A percentile compares a stretch with the other conserved stretches of the same genome.
phyloP scores from a whole-genome alignment of 176 grass and related monocot genomes.

The Pontederia crassipes region DNA sequence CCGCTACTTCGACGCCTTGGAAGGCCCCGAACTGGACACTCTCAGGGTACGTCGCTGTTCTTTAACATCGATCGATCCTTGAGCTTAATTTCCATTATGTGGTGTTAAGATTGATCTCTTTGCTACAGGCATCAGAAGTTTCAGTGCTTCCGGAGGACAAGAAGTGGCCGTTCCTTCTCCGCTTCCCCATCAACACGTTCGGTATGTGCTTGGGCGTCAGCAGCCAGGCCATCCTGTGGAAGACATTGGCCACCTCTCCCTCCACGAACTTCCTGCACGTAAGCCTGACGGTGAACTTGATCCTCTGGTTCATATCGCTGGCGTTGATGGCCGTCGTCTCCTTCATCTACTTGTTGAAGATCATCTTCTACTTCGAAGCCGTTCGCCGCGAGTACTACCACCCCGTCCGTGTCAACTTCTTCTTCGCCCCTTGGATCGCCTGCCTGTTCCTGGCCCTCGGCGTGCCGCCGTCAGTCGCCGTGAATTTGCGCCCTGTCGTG shows the following conservation, averaged over 20 bases:
- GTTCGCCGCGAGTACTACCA: slow-evolving; percentile 88
- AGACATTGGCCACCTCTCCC: slow-evolving; percentile 44
- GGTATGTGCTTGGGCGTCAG: slow-evolving; percentile 86
- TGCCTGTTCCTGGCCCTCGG: slow-evolving; percentile 59
- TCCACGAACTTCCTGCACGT: slow-evolving; percentile 56
- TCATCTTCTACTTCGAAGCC: slow-evolving; percentile 88
- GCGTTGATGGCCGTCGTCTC: slow-evolving; percentile 39
- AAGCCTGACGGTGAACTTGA: slow-evolving; percentile 35
- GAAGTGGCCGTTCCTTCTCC: slow-evolving; percentile 87
- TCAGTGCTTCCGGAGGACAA: slow-evolving; percentile 74
- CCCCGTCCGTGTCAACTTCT: slow-evolving; percentile 87
- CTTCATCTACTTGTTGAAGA: slow-evolving; percentile 58
- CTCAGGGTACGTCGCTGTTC: slow-evolving; percentile 38
- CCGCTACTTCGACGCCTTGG: slow-evolving; percentile 82
- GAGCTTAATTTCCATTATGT: neutral
- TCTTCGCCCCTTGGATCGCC: slow-evolving; percentile 90
- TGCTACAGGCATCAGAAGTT: slow-evolving; percentile 51
- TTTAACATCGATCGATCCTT: neutral
- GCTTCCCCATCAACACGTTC: slow-evolving; percentile 75
- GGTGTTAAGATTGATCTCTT: neutral
- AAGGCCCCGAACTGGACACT: slow-evolving; percentile 91
- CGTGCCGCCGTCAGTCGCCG: slow-evolving; percentile 26
- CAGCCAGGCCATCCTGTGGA: slow-evolving; percentile 93
- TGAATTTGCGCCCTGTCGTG: slow-evolving; percentile 6
- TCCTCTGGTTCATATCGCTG: slow-evolving; percentile 58